Evolutionary conservation across 2,329 filamentous ascomycete genomes (phyloP).

Genomic region (Diaporthe australafricana): DNA sequence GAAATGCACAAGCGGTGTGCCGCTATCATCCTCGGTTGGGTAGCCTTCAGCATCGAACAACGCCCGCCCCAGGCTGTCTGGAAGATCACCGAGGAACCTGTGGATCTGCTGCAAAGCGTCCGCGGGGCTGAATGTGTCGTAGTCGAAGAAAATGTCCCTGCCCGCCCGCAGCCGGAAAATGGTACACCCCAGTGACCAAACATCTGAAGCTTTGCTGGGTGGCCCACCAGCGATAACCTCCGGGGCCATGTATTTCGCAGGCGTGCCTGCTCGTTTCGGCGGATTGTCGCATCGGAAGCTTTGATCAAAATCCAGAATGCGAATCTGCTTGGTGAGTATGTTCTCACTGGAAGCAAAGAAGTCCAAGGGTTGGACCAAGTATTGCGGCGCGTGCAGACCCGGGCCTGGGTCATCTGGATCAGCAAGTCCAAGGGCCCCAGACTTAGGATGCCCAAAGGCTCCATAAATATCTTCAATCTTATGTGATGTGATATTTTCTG

Average conservation of each 20-base stretch:
- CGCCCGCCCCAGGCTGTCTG: not conserved
- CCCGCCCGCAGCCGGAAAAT: not conserved
- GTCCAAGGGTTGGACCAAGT: not conserved
- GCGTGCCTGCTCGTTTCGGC: not conserved
- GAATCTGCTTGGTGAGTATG: not conserved
- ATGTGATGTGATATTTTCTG: not conserved
- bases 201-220: slow-evolving; percentile 10
- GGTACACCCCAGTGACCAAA: not conserved
- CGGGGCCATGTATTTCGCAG: not conserved
- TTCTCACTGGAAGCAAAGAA: not conserved
- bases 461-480: not conserved
- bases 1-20: not conserved
- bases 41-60: not conserved
- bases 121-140: not conserved
- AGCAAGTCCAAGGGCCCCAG: not conserved
- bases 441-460: not conserved
- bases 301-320: not conserved
- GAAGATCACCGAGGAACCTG: not conserved
- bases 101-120: not conserved
- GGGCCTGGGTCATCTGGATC: not conserved
- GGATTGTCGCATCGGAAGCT: not conserved
- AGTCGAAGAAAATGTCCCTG: not conserved
- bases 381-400: not conserved
- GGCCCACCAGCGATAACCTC: not conserved
- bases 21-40: not conserved